Percentiles rank a stretch among this genome's conserved stretches.
Conservation (phyloP, 2,329 filamentous ascomycete genomes). For the Ophiocordyceps camponoti-leonardi region DNA sequence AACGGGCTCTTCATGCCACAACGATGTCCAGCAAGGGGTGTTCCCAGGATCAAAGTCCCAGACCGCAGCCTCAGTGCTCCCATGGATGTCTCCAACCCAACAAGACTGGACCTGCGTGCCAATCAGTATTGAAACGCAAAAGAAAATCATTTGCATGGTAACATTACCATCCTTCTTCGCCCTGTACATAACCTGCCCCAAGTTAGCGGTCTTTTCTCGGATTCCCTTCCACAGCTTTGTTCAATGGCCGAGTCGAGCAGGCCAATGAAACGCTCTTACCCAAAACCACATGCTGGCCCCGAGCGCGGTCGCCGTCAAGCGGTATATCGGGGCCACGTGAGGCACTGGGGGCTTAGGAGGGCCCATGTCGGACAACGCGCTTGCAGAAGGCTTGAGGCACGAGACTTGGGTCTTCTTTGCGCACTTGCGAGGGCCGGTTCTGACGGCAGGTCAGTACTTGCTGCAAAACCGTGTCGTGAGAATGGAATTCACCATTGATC, state of each 20-base stretch:
- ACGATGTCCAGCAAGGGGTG: neutral
- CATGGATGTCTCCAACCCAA: slow-evolving; percentile 93
- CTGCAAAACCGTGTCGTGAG: no score
- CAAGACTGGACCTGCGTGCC: slow-evolving; percentile 45
- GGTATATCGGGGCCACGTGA: slow-evolving; percentile 49
- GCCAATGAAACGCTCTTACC: slow-evolving; percentile 36
- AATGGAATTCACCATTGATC: no score
- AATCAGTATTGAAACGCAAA: neutral
- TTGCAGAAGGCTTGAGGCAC: no score
- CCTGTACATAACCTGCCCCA: slow-evolving; percentile 70
- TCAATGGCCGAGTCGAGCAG: no score
- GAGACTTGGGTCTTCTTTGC: no score
- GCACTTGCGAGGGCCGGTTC: no score
- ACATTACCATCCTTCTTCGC: slow-evolving; percentile 76
- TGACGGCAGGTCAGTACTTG: no score
- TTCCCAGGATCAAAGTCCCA: neutral
- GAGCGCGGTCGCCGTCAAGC: slow-evolving; percentile 70
- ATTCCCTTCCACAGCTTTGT: no score
- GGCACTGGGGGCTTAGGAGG: slow-evolving; percentile 25
- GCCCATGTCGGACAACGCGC: slow-evolving; percentile 10
- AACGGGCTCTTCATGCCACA: no score
- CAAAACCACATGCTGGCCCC: slow-evolving; percentile 99
- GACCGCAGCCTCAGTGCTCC: slow-evolving; percentile 53
- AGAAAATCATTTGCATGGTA: no score
- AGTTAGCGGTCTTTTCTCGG: no score